Evolutionary conservation across 352 stramenopile genomes (phyloP), one percentile per base, ranked within the genome.

Genomic region (Elongisporangium anandrum): DNA sequence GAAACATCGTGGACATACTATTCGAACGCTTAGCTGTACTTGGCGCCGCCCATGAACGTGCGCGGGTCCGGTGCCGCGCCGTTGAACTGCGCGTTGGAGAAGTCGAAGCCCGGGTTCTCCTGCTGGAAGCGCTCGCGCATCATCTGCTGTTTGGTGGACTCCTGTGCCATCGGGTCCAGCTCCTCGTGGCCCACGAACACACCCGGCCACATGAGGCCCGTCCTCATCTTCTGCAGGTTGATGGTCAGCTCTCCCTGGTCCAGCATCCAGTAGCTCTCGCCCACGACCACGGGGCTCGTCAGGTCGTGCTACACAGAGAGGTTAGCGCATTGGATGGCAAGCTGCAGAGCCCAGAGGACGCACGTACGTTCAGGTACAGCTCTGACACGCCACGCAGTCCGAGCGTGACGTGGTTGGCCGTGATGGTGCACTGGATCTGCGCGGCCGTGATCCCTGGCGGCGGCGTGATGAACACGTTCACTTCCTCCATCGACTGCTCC

Each of bases 41-140:
- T 92, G 26, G 96, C 87, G 22, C 97, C 97, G 29, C 96, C 97
- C 96, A 99, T 99, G 66, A 99, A 99, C 17, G 84, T 98, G 57
- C 94, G 81, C 17, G 97, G 89, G 72, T 99, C 95, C 2, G 97
- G 97, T 10, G 97, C 95, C 26, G 85, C 69, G 5, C 97, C 97
- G 75, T 98, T 99, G 67, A 99, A 99, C 62, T 98, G 87, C 24
- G 97, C 97, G 56, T 95, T 90, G 13, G 94, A 97, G 81, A 99
- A 99, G 61, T 99, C 97, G 66, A 99, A 99, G 23, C 97, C 96
- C n/a, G 97, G 96, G 74, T 99, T 96, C 72, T 99, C 96, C 68
- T 98, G 94, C 70, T 99, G 94, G 75, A 99, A 99, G 26, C 97
- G 78, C 76, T 99, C 96, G 22, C 99, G 75, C 92, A 99, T 98